Percentiles rank a stretch among this genome's conserved stretches.
Conservation (phyloP, 441 rosid species). For the Aleurites moluccanus region DNA sequence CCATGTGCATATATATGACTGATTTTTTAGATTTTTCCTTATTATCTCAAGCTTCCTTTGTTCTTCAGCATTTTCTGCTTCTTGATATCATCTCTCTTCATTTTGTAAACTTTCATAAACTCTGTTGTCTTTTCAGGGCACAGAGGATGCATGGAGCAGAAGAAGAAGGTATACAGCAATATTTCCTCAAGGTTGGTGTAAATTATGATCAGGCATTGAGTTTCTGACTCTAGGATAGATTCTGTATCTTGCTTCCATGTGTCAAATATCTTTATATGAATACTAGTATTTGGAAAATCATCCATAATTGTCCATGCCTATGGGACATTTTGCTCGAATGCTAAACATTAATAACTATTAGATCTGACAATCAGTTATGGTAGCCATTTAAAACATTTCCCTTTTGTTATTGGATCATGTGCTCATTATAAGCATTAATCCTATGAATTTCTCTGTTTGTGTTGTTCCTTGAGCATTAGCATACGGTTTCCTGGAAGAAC, state of each 20-base stretch:
- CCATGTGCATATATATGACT: neutral
- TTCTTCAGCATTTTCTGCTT: neutral
- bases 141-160: conserved; percentile 67
- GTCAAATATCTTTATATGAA: neutral
- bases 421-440: neutral
- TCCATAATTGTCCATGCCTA: neutral
- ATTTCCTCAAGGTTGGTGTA: conserved; percentile 73
- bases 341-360: neutral
- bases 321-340: neutral
- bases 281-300: neutral
- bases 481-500: neutral
- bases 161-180: conserved; percentile 87
- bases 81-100: neutral
- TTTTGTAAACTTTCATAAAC: neutral
- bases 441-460: too few relatives aligned
- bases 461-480: too few relatives aligned
- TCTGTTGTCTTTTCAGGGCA: conserved; percentile 44
- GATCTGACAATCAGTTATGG: neutral
- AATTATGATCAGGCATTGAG: neutral
- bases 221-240: conserved; percentile 11
- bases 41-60: neutral
- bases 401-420: neutral
- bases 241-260: neutral
- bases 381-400: neutral
- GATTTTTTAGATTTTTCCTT: neutral